These are phyloP conservation scores for Lasiosphaeris hirsuta DNA, from an alignment of 495 filamentous ascomycete species.

Conservation along the genomic window DNA sequence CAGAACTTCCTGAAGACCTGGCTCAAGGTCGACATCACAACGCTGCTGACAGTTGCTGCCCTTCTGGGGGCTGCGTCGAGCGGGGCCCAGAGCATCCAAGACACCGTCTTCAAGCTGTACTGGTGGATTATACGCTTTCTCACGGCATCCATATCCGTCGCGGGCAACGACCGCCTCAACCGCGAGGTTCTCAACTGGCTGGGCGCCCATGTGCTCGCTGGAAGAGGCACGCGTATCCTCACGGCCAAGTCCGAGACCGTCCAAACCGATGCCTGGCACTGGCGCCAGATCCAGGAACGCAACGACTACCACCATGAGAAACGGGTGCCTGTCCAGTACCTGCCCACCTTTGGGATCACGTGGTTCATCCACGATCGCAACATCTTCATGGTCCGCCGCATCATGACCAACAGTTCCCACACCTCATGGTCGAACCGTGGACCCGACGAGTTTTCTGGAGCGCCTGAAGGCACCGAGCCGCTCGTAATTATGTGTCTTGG, in stretches of 20 bases:
- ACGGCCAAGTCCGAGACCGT: slow-evolving; percentile 40
- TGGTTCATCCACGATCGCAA: slow-evolving; percentile 42
- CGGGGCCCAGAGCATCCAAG: slow-evolving; percentile 23
- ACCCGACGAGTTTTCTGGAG: slow-evolving; percentile 37
- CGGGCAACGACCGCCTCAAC: slow-evolving; percentile 41
- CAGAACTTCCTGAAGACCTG: slow-evolving; percentile 30
- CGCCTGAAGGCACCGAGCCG: slow-evolving; percentile 42
- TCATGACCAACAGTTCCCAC: slow-evolving; percentile 23
- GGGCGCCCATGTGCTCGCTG: slow-evolving; percentile 36
- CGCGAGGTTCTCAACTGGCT: slow-evolving; percentile 44
- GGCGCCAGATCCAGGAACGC: slow-evolving; percentile 30
- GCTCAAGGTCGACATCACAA: slow-evolving; percentile 31
- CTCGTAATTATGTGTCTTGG: slow-evolving; percentile 45
- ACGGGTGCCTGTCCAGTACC: slow-evolving; percentile 41
- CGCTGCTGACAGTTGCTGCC: slow-evolving; percentile 28
- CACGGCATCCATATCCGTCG: slow-evolving; percentile 39
- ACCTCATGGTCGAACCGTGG: slow-evolving; percentile 13
- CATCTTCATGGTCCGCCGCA: slow-evolving; percentile 42
- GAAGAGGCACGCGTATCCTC: slow-evolving; percentile 35
- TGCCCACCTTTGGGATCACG: slow-evolving; percentile 43
- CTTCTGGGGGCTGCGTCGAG: slow-evolving; percentile 31
- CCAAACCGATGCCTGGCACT: slow-evolving; percentile 26
- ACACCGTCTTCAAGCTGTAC: slow-evolving; percentile 29
- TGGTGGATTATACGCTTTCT: slow-evolving; percentile 42
- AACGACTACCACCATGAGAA: slow-evolving; percentile 42